Conservation (phyloP, 331 rosid species). For the Pyracantha coccinea region DNA sequence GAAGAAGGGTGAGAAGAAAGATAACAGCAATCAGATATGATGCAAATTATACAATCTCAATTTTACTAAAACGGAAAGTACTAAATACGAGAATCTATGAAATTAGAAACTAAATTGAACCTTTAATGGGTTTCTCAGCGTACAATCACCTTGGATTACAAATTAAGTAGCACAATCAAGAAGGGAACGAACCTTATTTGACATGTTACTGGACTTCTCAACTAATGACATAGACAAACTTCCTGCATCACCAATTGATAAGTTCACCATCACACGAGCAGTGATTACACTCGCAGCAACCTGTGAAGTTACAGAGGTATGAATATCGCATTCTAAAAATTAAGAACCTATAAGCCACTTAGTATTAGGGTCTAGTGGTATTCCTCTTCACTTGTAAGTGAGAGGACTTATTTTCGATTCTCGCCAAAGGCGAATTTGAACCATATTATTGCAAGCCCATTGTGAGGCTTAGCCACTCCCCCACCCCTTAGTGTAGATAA, state of each 20-base stretch:
- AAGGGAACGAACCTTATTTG: slow-evolving; percentile 45
- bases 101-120: neutral
- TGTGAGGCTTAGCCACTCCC: too few species aligned
- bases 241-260: slow-evolving; percentile 49
- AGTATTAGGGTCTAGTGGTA: too few species aligned
- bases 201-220: slow-evolving; percentile 54
- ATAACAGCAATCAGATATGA: neutral
- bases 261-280: slow-evolving; percentile 72
- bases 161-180: neutral
- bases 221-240: slow-evolving; percentile 67
- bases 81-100: neutral
- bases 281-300: slow-evolving; percentile 67
- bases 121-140: neutral
- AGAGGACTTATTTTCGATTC: too few species aligned
- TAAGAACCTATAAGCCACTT: neutral
- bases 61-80: neutral
- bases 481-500: too few species aligned
- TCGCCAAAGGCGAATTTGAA: too few species aligned
- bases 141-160: neutral
- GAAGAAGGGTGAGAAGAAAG: neutral
- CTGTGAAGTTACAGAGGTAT: slow-evolving; percentile 36
- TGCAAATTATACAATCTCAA: neutral
- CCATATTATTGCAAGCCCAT: too few species aligned
- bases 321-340: slow-evolving; percentile 9
- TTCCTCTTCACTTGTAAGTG: too few species aligned